Conservation (phyloP, 768 basidiomycete genomes). For the Lactarius psammicola region DNA sequence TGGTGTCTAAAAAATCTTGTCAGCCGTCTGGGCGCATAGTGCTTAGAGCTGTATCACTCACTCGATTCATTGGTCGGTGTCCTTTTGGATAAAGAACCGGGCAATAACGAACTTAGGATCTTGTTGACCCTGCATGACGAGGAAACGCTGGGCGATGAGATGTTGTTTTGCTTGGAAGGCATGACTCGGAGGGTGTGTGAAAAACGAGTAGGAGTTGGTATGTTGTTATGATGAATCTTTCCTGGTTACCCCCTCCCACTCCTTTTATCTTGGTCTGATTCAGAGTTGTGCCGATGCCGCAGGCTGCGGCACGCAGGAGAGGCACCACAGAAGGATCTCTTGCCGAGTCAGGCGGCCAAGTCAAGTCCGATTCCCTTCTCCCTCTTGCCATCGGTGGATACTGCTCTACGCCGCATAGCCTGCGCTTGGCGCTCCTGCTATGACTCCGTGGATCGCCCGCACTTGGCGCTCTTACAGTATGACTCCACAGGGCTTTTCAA, state of each 20-base stretch:
- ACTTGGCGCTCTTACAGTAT: too few species aligned
- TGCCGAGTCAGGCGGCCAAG: not conserved
- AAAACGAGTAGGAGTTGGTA: not conserved
- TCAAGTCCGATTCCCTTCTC: not conserved
- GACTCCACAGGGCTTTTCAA: too few species aligned
- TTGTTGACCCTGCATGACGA: not conserved
- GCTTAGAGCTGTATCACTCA: not conserved
- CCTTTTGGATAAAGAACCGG: not conserved
- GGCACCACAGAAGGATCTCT: not conserved
- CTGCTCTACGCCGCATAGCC: not conserved
- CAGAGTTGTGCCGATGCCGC: not conserved
- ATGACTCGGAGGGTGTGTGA: not conserved
- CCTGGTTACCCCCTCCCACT: not conserved
- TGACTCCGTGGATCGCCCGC: too few species aligned
- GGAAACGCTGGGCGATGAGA: not conserved
- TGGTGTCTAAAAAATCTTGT: not conserved
- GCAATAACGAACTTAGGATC: not conserved
- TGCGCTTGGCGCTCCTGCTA: not conserved
- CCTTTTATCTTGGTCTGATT: not conserved
- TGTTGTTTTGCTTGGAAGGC: not conserved
- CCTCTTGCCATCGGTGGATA: not conserved
- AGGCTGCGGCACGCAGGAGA: too few species aligned
- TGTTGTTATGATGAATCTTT: not conserved
- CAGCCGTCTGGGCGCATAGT: not conserved
- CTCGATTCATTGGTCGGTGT: constrained; percentile 2